Base-by-base conservation (phyloP, 345 rosid genomes). In the Stellera chamaejasme region DNA sequence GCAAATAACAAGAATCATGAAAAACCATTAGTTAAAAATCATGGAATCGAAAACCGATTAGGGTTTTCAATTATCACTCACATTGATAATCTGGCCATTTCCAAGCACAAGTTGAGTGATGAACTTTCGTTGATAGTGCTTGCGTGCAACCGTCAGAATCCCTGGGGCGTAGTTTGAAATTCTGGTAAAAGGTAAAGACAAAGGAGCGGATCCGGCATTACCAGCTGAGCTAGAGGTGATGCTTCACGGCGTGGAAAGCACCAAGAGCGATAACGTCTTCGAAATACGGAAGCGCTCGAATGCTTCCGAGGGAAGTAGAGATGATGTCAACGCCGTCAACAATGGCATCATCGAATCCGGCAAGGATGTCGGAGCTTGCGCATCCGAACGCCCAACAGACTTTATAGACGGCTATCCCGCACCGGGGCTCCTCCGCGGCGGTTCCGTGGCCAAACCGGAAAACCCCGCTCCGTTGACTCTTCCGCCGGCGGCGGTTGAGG, bases 361-460 rank as follows among this genome's bases (percentile, higher is more conserved):
- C 73, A 0, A 77, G 70, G 5, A 77, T 61, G 55, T 72, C 81
- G 0, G 69, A 73, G 4, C 10, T 26, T 10, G 7, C 12, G 48
- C 77, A 72, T 9, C 73, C 81, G 6, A 7, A 52, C 1, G 43
- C 10, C 77, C 73, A 70, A 49, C 77, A 77, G 4, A 70, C 70
- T 66, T 72, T 72, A 66, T 77, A 77, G 11, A 66, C 42, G 0
- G 75, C 73, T n/a, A 77, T 62, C n/a, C 73, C 45, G 75, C 66
- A 6, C 44, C 27, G 77, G 75, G 12, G 65, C 71, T 12, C 71
- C 81, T 7, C 73, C 75, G 51, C 75, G 25, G 77, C 75, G 15
- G 61, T 56, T 45, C 81, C 77, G 55, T 48, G 10, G 66, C 75
- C 10, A 72, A 50, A 0, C 71, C 73, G 2, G 48, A 69, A 58